Percentiles rank a stretch among this genome's conserved stretches.
These are phyloP conservation scores for Ceratobasidium sp. DNA, from an alignment of 1,284 basidiomycete species.

Conservation along the genomic window DNA sequence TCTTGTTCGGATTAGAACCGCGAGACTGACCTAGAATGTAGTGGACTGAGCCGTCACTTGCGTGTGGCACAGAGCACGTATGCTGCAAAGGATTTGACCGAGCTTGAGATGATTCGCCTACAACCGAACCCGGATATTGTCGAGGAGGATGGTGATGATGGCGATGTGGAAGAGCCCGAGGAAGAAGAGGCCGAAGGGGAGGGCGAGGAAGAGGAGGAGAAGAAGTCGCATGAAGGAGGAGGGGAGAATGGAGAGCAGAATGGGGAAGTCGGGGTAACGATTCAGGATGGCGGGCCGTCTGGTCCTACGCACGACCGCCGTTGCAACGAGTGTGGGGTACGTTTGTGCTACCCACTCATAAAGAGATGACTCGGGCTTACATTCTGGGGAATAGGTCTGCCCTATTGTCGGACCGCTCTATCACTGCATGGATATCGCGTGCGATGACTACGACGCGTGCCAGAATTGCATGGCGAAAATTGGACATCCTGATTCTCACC, in stretches of 20 bases:
- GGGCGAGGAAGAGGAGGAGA: conserved; percentile 12
- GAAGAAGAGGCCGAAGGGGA: conserved; percentile 17
- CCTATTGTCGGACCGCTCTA: conserved; percentile 41
- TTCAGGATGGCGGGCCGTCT: neutral
- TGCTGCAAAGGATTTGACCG: conserved; percentile 52
- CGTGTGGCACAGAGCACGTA: conserved; percentile 51
- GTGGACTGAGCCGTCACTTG: conserved; percentile 46
- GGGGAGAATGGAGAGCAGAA: too few relatives aligned
- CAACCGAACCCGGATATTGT: conserved; percentile 31
- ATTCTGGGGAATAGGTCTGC: neutral
- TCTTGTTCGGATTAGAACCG: neutral
- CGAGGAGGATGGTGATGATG: conserved; percentile 19
- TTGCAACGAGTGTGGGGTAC: conserved; percentile 40
- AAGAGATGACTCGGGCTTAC: too few relatives aligned
- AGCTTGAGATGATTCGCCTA: conserved; percentile 48
- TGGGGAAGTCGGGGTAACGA: neutral
- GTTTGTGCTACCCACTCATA: too few relatives aligned
- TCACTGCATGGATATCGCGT: conserved; percentile 41
- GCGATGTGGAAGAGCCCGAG: conserved; percentile 13
- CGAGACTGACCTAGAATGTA: conserved; percentile 39
- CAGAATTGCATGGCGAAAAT: conserved; percentile 37
- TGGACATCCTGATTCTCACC: conserved; percentile 37
- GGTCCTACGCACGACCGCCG: conserved; percentile 21
- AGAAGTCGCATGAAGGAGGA: conserved; percentile 1
- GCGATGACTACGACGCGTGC: conserved; percentile 41